Evolutionary conservation across 106 monocot species (phyloP), one percentile per base, ranked within the genome.

Genomic region (Dendrobium huoshanense): DNA sequence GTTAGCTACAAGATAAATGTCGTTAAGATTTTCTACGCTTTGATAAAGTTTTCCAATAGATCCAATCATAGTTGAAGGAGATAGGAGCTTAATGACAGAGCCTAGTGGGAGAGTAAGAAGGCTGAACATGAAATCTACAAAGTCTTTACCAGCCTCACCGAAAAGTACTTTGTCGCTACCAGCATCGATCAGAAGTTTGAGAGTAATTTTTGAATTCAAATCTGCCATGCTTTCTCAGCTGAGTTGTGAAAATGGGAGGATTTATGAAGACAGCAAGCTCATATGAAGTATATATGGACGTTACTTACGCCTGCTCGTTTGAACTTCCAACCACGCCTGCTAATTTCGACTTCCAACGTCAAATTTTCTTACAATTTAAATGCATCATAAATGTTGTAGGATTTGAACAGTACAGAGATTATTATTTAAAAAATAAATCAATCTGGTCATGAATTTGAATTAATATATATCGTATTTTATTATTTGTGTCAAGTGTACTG

Each of bases 151-250:
- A 22, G 78, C 83, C 55, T 83, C 82, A 0, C 82, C 79, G 51
- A 80, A 79, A 41, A 82, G 72, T 1, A 85, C 85, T 51, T 41
- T 75, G 7, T 80, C 72, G n/a, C 75, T 67, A 0, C 54, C 47
- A 67, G 65, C 29, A 0, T 85, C 88, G 2, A 88, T 77, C 18
- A 87, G 75, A 16, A 87, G 83, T 51, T 87, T 87, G 1, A 87
- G 74, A 33, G 37, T 33, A 0, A 70, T 33, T 37, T 2, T 33
- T 8, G 70, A 29, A 70, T 33, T 11, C 11, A 1, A 0, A 0
- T 0, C 4, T 15, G 70, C 31, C 70, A 70, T 70, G 9, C 0
- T 4, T 64, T n/a, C 5, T 19, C 0, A 5, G 59, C 7, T 0
- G 0, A 0, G 1, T 59, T 20, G 59, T 59, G 59, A 17, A 59